Conservation (phyloP, 1,139 yeast genomes). For the Zygosaccharomyces pseudobailii region DNA sequence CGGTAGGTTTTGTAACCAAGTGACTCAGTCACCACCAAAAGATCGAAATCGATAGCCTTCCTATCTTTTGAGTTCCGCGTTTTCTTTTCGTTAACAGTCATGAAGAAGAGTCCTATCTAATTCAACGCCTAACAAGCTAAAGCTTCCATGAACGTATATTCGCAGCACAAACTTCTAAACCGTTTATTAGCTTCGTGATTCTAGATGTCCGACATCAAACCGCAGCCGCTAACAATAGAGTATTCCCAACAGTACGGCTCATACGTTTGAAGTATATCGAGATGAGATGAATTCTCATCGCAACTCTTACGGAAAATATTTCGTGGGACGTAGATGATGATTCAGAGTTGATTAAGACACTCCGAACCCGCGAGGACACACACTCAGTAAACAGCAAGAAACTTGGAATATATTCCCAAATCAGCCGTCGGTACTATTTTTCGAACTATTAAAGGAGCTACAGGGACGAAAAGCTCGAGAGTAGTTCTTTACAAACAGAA, state of each 20-base stretch:
- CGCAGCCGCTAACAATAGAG: not conserved
- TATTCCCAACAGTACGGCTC: not conserved
- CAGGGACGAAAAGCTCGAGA: not conserved
- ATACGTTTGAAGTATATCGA: not conserved
- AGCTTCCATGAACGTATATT: not conserved
- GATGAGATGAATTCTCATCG: not conserved
- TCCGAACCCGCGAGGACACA: not conserved
- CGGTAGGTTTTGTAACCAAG: conserved; percentile 73
- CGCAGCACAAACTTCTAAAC: not conserved
- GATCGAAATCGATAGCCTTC: conserved; percentile 42
- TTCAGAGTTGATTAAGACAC: not conserved
- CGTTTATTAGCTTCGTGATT: not conserved
- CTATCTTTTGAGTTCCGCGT: conserved; percentile 8
- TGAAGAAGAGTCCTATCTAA: not conserved
- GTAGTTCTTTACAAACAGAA: not conserved
- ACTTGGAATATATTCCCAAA: not conserved
- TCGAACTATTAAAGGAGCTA: not conserved
- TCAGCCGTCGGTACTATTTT: not conserved
- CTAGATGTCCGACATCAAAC: not conserved
- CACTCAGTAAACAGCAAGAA: not conserved
- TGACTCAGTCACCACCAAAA: conserved; percentile 63
- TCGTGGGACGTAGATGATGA: not conserved
- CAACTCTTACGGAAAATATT: not conserved
- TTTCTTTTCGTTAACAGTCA: conserved; percentile 7
- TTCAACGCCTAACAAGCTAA: not conserved